phyloP scores from a whole-genome alignment of 1,284 basidiomycete species.

The Laetiporus sulphureus region DNA sequence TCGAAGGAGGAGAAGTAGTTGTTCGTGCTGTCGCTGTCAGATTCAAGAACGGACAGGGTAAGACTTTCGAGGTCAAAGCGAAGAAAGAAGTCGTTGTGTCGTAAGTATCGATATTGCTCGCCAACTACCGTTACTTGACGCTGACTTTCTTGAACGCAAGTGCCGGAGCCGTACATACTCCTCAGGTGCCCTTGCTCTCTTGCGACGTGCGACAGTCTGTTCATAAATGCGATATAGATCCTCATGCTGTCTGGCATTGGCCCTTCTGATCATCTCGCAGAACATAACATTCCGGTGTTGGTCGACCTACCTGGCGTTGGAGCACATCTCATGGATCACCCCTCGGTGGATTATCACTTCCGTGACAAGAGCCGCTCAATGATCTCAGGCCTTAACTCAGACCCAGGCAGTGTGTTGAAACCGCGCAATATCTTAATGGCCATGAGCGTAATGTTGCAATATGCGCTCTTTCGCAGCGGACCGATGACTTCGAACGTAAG shows the following conservation, averaged over 20 bases:
- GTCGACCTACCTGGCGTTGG: constrained; percentile 56
- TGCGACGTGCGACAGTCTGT: background rate
- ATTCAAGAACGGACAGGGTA: constrained; percentile 34
- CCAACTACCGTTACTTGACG: background rate
- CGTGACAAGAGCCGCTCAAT: constrained; percentile 35
- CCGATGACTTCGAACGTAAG: constrained; percentile 50
- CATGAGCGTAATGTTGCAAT: constrained; percentile 27
- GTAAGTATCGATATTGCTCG: constrained; percentile 29
- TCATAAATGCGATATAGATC: constrained; percentile 36
- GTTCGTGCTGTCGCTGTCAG: constrained; percentile 57
- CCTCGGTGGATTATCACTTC: constrained; percentile 40
- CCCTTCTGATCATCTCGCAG: constrained; percentile 43
- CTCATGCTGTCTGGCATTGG: constrained; percentile 70
- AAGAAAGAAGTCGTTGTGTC: constrained; percentile 57
- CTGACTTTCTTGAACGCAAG: constrained; percentile 16
- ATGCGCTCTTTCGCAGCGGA: constrained; percentile 37
- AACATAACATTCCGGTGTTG: constrained; percentile 42
- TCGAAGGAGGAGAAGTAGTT: constrained; percentile 16
- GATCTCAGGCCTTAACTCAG: constrained; percentile 22
- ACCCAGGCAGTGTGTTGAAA: constrained; percentile 20
- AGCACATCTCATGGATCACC: constrained; percentile 53
- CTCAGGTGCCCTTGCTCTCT: constrained; percentile 40
- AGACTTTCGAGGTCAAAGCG: constrained; percentile 37
- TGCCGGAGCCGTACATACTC: constrained; percentile 57
- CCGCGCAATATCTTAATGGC: background rate